Percentiles rank a stretch among this genome's conserved stretches.
phyloP scores from a whole-genome alignment of 1,139 yeast genomes.

The Protomyces inouyei region DNA sequence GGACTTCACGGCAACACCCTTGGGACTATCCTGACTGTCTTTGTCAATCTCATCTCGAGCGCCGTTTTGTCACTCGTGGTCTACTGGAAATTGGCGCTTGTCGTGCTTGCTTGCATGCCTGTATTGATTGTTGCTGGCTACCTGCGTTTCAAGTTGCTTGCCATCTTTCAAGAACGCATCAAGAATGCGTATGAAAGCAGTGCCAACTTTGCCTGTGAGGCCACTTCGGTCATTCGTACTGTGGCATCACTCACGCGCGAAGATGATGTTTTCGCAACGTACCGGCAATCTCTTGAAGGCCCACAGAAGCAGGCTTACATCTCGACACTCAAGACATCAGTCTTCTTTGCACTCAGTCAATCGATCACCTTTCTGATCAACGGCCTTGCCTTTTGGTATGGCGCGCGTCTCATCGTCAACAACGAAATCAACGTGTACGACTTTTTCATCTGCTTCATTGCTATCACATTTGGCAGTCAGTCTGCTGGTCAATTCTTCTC shows the following conservation, averaged over 20 bases:
- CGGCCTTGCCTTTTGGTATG: conserved; percentile 37
- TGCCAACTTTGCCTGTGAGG: conserved; percentile 51
- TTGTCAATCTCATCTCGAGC: conserved; percentile 56
- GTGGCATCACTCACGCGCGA: conserved; percentile 53
- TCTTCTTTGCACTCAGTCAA: conserved; percentile 35
- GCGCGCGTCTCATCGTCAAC: conserved; percentile 33
- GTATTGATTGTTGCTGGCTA: conserved; percentile 62
- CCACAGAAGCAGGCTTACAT: conserved; percentile 49
- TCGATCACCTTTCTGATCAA: conserved; percentile 35
- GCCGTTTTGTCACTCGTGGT: conserved; percentile 64
- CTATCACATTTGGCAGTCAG: conserved; percentile 41
- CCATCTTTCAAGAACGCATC: conserved; percentile 55
- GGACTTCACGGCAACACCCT: conserved; percentile 55
- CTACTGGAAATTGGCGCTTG: conserved; percentile 59
- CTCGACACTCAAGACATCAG: conserved; percentile 49
- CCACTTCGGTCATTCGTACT: conserved; percentile 48
- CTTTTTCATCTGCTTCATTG: conserved; percentile 49
- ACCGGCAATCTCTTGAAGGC: conserved; percentile 49
- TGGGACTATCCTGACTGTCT: conserved; percentile 41
- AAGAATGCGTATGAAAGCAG: conserved; percentile 45
- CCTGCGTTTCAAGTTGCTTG: conserved; percentile 75
- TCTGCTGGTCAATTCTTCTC: conserved; percentile 49
- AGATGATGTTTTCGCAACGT: conserved; percentile 50
- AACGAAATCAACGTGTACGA: conserved; percentile 33
- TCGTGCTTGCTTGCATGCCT: conserved; percentile 56